phyloP scores from a whole-genome alignment of 495 filamentous ascomycete species.

The Aspergillus taichungensis region DNA sequence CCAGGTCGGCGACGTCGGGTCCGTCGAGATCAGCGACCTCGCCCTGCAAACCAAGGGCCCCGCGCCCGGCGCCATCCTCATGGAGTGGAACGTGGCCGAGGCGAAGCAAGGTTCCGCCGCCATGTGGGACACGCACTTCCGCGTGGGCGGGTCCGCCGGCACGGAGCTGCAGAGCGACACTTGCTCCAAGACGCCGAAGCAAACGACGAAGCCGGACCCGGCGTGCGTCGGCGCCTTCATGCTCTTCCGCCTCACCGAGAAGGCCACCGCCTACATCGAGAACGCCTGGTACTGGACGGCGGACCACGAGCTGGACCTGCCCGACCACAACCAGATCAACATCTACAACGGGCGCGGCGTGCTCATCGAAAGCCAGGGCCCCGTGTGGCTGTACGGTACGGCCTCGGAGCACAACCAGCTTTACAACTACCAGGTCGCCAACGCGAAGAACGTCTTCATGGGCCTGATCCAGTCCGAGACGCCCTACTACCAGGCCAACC shows the following conservation, averaged over 20 bases:
- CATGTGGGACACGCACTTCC: slow-evolving; percentile 91
- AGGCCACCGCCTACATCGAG: slow-evolving; percentile 71
- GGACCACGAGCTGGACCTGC: slow-evolving; percentile 81
- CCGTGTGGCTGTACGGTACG: slow-evolving; percentile 64
- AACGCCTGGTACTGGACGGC: slow-evolving; percentile 96
- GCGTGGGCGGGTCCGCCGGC: slow-evolving; percentile 71
- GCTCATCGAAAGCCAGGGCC: slow-evolving; percentile 55
- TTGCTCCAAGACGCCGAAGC: slow-evolving; percentile 55
- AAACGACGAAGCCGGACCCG: slow-evolving; percentile 42
- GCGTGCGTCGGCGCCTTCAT: slow-evolving; percentile 69
- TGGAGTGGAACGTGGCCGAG: slow-evolving; percentile 82
- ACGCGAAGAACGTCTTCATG: slow-evolving; percentile 76
- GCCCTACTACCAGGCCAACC: slow-evolving; percentile 86
- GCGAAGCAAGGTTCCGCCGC: slow-evolving; percentile 58
- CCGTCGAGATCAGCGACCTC: slow-evolving; percentile 74
- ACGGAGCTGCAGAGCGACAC: slow-evolving; percentile 69
- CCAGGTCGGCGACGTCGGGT: slow-evolving; percentile 64
- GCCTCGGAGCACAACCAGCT: slow-evolving; percentile 81
- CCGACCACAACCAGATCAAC: slow-evolving; percentile 73
- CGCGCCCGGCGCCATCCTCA: slow-evolving; percentile 76
- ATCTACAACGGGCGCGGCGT: slow-evolving; percentile 88
- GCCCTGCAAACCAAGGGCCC: slow-evolving; percentile 54
- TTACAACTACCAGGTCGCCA: slow-evolving; percentile 81
- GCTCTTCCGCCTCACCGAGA: slow-evolving; percentile 66
- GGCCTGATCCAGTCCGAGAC: slow-evolving; percentile 86